These are phyloP conservation scores for Acanthamoeba triangularis DNA, from an alignment of 208 protist species.

Conservation along the genomic window DNA sequence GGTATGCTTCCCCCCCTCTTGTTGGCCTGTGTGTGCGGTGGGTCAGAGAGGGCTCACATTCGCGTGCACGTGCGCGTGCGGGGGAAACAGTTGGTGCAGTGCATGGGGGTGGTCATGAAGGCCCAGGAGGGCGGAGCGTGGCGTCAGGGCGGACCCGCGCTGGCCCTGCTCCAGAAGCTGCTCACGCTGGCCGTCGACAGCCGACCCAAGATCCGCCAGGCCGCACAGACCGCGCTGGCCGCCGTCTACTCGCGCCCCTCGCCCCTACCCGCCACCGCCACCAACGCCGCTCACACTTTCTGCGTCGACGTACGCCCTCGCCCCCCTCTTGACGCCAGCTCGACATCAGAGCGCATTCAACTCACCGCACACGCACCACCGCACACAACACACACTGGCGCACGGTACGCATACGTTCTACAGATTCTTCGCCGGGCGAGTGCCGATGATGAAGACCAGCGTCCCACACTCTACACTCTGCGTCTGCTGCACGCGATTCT, in stretches of 20 bases:
- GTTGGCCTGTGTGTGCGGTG: too few relatives aligned
- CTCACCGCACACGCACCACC: too few relatives aligned
- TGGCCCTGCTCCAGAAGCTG: slow-evolving; percentile 27
- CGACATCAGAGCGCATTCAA: neutral
- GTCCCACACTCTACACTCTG: slow-evolving; percentile 2
- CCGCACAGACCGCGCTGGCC: neutral
- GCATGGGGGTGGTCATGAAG: neutral
- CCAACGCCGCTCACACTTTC: neutral
- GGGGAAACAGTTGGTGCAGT: neutral
- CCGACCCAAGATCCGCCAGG: slow-evolving; percentile 27
- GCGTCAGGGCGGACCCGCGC: neutral
- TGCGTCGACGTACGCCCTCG: neutral
- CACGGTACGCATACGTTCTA: neutral
- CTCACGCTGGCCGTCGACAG: neutral
- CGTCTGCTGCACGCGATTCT: neutral
- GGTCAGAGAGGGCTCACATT: too few relatives aligned
- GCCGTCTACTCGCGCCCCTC: neutral
- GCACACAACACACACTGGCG: too few relatives aligned
- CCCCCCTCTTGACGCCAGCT: neutral
- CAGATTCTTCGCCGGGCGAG: neutral
- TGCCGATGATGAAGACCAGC: neutral
- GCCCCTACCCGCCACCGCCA: neutral
- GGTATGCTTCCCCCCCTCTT: neutral
- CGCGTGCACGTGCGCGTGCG: neutral
- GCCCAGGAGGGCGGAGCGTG: slow-evolving; percentile 22